Evolutionary conservation across 208 protist genomes (phyloP).

Genomic region (Leishmania guyanensis): DNA sequence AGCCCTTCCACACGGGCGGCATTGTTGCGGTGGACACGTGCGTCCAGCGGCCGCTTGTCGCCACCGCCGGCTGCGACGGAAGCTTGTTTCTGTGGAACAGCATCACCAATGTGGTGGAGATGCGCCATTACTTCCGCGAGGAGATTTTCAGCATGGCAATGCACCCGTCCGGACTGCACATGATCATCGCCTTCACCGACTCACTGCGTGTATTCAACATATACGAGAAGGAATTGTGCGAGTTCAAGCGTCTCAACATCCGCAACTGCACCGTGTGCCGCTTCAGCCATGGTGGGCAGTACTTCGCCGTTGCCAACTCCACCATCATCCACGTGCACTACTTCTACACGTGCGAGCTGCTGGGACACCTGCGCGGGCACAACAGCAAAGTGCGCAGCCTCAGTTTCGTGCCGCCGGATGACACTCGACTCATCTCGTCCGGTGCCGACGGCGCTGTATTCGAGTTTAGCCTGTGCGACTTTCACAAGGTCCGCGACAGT

Average conservation of each 20-base stretch:
- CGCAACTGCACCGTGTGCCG: slow-evolving; percentile 90
- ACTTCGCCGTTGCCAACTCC: slow-evolving; percentile 95
- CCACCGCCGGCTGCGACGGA: slow-evolving; percentile 92
- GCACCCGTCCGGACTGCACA: slow-evolving; percentile 94
- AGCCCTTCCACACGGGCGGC: slow-evolving; percentile 90
- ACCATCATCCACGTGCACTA: slow-evolving; percentile 97
- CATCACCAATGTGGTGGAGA: slow-evolving; percentile 92
- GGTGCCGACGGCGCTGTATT: slow-evolving; percentile 96
- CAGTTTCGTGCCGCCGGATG: slow-evolving; percentile 91
- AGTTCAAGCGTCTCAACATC: slow-evolving; percentile 95
- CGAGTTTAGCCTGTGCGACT: slow-evolving; percentile 94
- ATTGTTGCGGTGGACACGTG: slow-evolving; percentile 94
- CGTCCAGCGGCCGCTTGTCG: slow-evolving; percentile 95
- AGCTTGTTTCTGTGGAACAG: slow-evolving; percentile 97
- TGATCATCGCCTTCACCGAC: slow-evolving; percentile 95
- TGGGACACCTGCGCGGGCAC: slow-evolving; percentile 96
- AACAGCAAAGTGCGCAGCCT: slow-evolving; percentile 92
- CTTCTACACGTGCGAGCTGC: slow-evolving; percentile 95
- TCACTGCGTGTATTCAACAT: slow-evolving; percentile 96
- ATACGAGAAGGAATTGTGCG: slow-evolving; percentile 94
- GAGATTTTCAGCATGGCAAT: slow-evolving; percentile 94
- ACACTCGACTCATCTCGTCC: slow-evolving; percentile 90
- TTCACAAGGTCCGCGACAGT: slow-evolving; percentile 92
- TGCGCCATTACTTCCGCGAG: slow-evolving; percentile 91
- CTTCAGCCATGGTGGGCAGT: slow-evolving; percentile 96